These are phyloP conservation scores for Ambispora gerdemannii DNA, from an alignment of 192 early-diverging fungal genomes.

Conservation along the genomic window DNA sequence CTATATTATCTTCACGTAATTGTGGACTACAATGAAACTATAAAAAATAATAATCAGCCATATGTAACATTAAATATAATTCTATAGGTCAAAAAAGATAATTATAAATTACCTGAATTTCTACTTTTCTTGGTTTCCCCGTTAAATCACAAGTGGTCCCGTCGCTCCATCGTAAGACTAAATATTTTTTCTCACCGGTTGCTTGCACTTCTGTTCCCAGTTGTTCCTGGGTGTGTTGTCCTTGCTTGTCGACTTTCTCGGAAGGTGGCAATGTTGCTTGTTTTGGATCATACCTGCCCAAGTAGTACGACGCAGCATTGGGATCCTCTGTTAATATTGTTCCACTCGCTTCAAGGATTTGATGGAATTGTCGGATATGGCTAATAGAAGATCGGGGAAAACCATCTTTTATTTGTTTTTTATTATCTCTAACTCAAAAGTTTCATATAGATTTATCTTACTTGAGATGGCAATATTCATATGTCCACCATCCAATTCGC, in stretches of 20 bases:
- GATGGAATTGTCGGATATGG: slow-evolving; percentile 63
- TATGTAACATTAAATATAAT: neutral
- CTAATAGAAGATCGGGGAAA: too few relatives aligned
- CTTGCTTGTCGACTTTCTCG: slow-evolving; percentile 16
- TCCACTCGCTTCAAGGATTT: slow-evolving; percentile 16
- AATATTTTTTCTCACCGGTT: slow-evolving; percentile 52
- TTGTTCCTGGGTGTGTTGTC: neutral
- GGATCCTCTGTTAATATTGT: slow-evolving; percentile 21
- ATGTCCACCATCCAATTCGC: slow-evolving; percentile 66
- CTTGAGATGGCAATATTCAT: slow-evolving; percentile 77
- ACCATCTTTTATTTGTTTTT: neutral
- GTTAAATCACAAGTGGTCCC: slow-evolving; percentile 78
- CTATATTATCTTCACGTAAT: slow-evolving; percentile 58
- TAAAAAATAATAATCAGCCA: neutral
- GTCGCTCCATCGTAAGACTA: slow-evolving; percentile 69
- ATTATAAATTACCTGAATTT: slow-evolving; percentile 59
- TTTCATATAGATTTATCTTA: neutral
- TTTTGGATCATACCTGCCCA: slow-evolving; percentile 32
- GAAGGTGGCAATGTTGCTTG: slow-evolving; percentile 27
- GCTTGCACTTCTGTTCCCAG: slow-evolving; percentile 40
- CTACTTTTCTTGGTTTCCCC: slow-evolving; percentile 60
- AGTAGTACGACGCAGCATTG: slow-evolving; percentile 13
- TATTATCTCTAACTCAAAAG: neutral
- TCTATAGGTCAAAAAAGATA: neutral
- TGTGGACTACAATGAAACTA: slow-evolving; percentile 77